Evolutionary conservation across 495 filamentous ascomycete genomes (phyloP).

Genomic region (Physcia stellaris): DNA sequence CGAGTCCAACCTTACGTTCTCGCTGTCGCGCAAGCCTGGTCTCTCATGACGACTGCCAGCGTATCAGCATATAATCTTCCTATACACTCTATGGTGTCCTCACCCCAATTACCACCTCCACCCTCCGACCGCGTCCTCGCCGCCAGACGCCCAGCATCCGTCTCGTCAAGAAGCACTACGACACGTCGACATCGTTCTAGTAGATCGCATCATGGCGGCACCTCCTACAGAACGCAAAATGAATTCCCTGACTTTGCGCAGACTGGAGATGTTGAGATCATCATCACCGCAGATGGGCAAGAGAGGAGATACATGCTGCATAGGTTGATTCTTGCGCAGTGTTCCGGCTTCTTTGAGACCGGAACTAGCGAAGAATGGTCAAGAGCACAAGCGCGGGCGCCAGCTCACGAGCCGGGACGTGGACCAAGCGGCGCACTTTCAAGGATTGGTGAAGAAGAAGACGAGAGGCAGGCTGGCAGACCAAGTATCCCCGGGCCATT

Average conservation of each 20-base stretch:
- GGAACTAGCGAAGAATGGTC: conserved; percentile 82
- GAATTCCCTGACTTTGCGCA: conserved; percentile 87
- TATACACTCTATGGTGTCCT: conserved; percentile 49
- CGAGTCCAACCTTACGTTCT: too few species aligned
- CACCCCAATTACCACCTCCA: too few species aligned
- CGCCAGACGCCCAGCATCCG: conserved; percentile 42
- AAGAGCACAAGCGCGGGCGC: conserved; percentile 27
- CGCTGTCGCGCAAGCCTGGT: too few species aligned
- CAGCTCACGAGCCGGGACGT: conserved; percentile 14
- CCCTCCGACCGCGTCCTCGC: conserved; percentile 36
- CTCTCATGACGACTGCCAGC: conserved; percentile 5
- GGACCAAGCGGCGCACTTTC: conserved; percentile 27
- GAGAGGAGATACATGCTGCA: conserved; percentile 79
- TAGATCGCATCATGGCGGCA: conserved; percentile 70
- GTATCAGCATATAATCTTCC: conserved; percentile 6
- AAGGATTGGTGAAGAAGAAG: conserved; percentile 44
- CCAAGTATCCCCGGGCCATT: conserved; percentile 11
- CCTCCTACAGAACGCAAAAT: conserved; percentile 59
- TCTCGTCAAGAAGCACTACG: conserved; percentile 43
- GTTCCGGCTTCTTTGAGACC: conserved; percentile 86
- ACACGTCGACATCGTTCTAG: conserved; percentile 54
- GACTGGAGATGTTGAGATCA: conserved; percentile 80
- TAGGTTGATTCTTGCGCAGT: conserved; percentile 69
- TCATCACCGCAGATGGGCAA: conserved; percentile 55
- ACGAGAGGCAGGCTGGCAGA: conserved; percentile 18